Evolutionary conservation across 225 moss, liverwort and hornwort genomes (phyloP), one percentile per base, ranked within the genome.

Genomic region (Sphagnum contortum): DNA sequence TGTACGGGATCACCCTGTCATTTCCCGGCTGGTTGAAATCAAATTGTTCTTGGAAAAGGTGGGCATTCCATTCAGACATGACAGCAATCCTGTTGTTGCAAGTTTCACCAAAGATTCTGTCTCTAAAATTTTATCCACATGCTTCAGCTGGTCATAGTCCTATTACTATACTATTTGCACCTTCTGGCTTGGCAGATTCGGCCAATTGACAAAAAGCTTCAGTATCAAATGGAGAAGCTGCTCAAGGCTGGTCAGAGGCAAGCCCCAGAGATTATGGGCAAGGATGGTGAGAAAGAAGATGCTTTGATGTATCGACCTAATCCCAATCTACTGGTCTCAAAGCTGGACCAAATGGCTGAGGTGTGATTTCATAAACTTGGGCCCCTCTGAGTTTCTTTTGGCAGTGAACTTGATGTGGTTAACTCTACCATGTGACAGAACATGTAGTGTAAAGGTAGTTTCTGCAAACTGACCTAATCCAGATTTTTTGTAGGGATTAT

Each of bases 191-290:
- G 64, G 66, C 87, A 94, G 94, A 84, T 94, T 72, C 94, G 91
- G 68, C 94, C 94, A 51, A 67, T 94, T 48, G 94, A 94, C 68
- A 94, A 91, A 64, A 94, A 91, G 71, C 77, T 94, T 47, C 76
- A 87, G 9, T 94, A 94, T 64, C 91, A 94, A 72, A 91, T 94
- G 12, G 87, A 91, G 70, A 94, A 94, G 73, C 72, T 91, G 57
- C 70, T 94, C 56, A 85, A 87, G 72, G 81, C 82, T 56, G 83
- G 81, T 50, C 81, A 73, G 69, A 69, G 70, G 45, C 69, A 80
- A 56, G 74, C 75, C 49, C 70, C 65, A 50, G 79, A 72, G 59
- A 76, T 69, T 61, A 69, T 70, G 12, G 78, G 61, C 61, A 88
- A 73, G 9, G 69, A 73, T 50, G 60, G 44, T 57, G 79, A 71